Conservation (phyloP, 1,284 basidiomycete genomes). For the Tylopilus sp. region DNA sequence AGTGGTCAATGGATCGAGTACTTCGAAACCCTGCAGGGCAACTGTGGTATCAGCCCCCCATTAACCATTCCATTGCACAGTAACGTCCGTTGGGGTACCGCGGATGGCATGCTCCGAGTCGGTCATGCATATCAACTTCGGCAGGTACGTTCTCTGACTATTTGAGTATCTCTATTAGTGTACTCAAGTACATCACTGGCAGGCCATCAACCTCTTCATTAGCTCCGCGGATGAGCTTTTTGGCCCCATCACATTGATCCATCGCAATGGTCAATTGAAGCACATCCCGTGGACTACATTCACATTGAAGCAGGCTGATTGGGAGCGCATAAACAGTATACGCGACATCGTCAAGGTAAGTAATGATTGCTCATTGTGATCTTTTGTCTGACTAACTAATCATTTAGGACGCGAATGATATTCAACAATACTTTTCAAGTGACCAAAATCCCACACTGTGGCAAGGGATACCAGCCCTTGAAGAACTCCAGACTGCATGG, state of each 20-base stretch:
- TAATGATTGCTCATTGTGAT: too few species aligned
- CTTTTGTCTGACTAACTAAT: too few species aligned
- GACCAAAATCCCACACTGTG: too few species aligned
- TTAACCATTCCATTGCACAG: not conserved
- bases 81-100: not conserved
- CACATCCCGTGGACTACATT: not conserved
- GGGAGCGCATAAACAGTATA: not conserved
- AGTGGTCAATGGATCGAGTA: not conserved
- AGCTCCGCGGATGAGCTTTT: not conserved
- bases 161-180: too few species aligned
- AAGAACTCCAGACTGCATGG: too few species aligned
- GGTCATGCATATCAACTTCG: not conserved
- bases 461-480: too few species aligned
- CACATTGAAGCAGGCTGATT: not conserved
- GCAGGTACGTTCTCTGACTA: too few species aligned
- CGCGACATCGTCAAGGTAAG: too few species aligned
- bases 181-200: not conserved
- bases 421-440: too few species aligned
- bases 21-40: not conserved
- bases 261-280: not conserved
- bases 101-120: not conserved
- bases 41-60: not conserved
- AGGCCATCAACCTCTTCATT: not conserved
- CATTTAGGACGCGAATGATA: too few species aligned
- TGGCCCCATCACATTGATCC: not conserved